Conservation (phyloP, 306 rosid genomes). For the Casuarina equisetifolia region DNA sequence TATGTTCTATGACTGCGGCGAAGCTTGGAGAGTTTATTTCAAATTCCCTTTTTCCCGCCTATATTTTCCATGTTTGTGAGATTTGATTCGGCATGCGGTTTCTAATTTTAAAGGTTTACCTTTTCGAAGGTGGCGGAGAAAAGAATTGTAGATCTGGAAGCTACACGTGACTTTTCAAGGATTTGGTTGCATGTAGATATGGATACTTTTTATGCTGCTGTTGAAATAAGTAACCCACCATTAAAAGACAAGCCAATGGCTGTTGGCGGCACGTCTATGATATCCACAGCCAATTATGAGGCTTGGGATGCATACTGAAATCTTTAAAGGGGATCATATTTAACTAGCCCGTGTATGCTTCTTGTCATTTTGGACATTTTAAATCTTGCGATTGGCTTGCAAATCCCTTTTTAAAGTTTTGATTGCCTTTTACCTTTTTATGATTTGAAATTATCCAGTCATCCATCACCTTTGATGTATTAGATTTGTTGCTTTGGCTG, state of each 20-base stretch:
- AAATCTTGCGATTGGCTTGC: conserved; percentile 8
- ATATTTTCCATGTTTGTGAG: conserved; percentile 2
- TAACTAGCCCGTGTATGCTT: background rate
- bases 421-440: background rate
- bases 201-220: conserved; percentile 99
- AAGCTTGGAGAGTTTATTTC: background rate
- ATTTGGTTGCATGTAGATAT: conserved; percentile 94
- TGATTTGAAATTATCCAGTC: too few species aligned
- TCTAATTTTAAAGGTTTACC: conserved; percentile 12
- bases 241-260: conserved; percentile 86
- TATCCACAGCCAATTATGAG: conserved; percentile 97
- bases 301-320: conserved; percentile 32
- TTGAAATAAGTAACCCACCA: conserved; percentile 75
- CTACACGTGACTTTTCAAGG: conserved; percentile 72
- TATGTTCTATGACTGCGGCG: background rate
- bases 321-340: background rate
- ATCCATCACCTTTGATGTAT: background rate
- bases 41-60: background rate
- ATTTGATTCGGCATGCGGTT: background rate
- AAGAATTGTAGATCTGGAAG: conserved; percentile 71
- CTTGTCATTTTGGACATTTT: conserved; percentile 1
- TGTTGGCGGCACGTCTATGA: conserved; percentile 87
- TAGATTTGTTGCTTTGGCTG: too few species aligned
- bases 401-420: background rate
- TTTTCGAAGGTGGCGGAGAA: conserved; percentile 59